These are phyloP conservation scores for Thinopyrum elongatum DNA, from an alignment of 176 grass and related monocot species.

Conservation along the genomic window DNA sequence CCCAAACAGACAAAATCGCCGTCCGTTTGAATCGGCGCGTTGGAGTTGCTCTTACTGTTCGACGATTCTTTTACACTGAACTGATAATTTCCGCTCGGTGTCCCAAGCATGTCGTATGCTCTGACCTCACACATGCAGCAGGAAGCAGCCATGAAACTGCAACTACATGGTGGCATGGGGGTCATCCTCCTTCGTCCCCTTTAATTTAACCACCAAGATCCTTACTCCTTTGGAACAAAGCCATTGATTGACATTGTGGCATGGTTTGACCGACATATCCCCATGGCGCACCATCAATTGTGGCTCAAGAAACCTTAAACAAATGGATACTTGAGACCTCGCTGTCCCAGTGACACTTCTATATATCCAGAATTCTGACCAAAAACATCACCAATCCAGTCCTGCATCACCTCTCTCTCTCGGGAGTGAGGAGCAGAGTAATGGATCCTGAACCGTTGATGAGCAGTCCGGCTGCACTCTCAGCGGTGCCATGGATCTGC, in stretches of 20 bases:
- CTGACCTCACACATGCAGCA: neutral
- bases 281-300: neutral
- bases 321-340: neutral
- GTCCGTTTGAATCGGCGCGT: no score
- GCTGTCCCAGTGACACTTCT: neutral
- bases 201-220: neutral
- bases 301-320: neutral
- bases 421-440: neutral
- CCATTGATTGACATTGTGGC: neutral
- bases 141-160: neutral
- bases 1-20: no score
- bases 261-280: neutral
- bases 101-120: neutral
- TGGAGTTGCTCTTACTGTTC: no score
- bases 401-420: no score
- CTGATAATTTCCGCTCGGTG: neutral
- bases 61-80: neutral
- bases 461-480: neutral
- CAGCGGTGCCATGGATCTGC: neutral
- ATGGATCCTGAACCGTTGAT: accelerated
- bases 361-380: neutral
- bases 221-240: neutral
- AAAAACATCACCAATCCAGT: neutral
- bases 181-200: neutral
- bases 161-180: neutral